These are phyloP conservation scores for Apiospora hydei DNA, from an alignment of 2,329 filamentous ascomycete species.

Conservation along the genomic window DNA sequence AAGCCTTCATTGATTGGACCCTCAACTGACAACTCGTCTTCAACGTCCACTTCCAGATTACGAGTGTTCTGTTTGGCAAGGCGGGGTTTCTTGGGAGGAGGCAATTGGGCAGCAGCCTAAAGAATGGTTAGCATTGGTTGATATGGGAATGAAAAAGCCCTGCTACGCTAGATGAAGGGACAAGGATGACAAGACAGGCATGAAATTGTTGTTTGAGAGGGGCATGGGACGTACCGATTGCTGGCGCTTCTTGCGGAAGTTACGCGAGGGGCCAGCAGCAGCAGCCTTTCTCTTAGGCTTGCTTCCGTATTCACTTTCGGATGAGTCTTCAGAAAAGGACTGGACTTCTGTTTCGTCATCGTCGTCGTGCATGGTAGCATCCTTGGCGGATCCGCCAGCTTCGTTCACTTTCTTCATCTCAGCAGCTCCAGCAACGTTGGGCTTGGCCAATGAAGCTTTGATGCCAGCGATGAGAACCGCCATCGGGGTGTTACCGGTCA, in stretches of 20 bases:
- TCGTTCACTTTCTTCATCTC: background rate
- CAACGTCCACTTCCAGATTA: background rate
- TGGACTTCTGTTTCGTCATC: no score
- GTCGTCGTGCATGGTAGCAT: background rate
- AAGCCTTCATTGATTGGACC: background rate
- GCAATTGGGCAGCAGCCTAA: background rate
- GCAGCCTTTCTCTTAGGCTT: no score
- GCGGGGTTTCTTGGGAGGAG: background rate
- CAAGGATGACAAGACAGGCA: no score
- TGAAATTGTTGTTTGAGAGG: background rate
- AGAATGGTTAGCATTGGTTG: background rate
- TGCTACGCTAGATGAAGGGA: no score
- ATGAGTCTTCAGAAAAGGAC: no score
- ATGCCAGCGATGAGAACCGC: background rate
- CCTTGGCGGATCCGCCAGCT: background rate
- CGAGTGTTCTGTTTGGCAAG: background rate
- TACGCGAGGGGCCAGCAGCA: background rate
- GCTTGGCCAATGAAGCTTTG: background rate
- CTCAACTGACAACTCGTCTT: background rate
- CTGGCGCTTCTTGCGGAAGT: background rate
- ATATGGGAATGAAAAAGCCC: no score
- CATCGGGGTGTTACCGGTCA: background rate
- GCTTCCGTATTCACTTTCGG: background rate
- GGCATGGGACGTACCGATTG: background rate
- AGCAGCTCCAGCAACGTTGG: background rate